phyloP scores from a whole-genome alignment of 23 red algal genomes.

The Agarophyton chilense region DNA sequence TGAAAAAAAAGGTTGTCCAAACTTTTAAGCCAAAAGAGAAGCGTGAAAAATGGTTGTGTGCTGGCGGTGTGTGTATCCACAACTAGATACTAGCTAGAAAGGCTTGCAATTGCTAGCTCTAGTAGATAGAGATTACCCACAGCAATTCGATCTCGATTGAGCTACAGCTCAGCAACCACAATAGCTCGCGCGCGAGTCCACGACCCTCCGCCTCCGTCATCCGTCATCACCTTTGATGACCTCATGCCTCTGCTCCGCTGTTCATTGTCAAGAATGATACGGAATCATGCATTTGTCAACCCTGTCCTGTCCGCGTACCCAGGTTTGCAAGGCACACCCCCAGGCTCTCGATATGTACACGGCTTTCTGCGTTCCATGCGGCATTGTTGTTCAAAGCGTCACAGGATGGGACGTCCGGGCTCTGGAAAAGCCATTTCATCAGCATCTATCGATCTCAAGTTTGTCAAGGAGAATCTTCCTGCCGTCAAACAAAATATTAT shows the following conservation, averaged over 20 bases:
- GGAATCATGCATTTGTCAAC: constrained; percentile 24
- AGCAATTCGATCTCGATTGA: too few species aligned
- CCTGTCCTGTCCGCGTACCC: not conserved
- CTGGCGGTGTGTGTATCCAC: too few species aligned
- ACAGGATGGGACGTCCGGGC: constrained; percentile 19
- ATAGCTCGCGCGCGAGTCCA: too few species aligned
- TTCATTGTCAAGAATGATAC: not conserved
- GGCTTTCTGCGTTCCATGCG: not conserved
- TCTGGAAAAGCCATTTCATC: constrained; percentile 30
- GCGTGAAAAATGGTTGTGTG: too few species aligned
- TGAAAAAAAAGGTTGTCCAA: too few species aligned
- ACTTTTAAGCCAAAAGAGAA: too few species aligned
- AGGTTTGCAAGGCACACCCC: not conserved
- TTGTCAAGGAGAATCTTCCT: constrained; percentile 63
- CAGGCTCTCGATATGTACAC: not conserved
- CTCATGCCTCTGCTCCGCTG: not conserved
- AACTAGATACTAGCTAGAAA: too few species aligned
- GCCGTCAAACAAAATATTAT: constrained; percentile 74
- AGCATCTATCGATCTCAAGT: constrained; percentile 67
- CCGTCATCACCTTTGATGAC: not conserved
- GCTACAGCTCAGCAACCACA: too few species aligned
- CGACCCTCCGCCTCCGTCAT: not conserved
- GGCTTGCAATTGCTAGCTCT: too few species aligned
- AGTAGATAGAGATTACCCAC: too few species aligned
- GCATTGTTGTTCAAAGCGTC: constrained; percentile 13